Conservation (phyloP, 345 rosid species). For the Acer campestre region DNA sequence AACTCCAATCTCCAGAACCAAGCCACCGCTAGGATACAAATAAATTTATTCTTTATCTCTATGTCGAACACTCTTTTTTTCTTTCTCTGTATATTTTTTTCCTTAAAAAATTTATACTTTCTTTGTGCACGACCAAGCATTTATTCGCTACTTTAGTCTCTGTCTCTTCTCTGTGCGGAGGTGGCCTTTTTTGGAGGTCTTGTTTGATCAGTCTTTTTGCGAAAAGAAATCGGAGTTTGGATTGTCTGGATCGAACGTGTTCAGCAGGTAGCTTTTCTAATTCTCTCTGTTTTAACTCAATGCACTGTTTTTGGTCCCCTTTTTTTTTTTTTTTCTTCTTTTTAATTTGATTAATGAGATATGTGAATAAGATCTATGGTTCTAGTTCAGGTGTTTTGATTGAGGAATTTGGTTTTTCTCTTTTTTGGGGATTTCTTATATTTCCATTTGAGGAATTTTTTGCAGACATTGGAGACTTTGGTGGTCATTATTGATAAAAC, state of each 20-base stretch:
- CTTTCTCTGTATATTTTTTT: background rate
- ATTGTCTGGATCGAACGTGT: slow-evolving; percentile 4
- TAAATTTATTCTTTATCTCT: slow-evolving; percentile 30
- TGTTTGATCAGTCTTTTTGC: slow-evolving; percentile 6
- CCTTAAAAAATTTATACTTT: background rate
- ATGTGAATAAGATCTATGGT: slow-evolving; percentile 16
- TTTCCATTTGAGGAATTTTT: background rate
- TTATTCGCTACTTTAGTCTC: background rate
- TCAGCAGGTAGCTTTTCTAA: slow-evolving; percentile 11
- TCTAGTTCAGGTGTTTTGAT: background rate
- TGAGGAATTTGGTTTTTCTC: background rate
- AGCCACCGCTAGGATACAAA: slow-evolving; percentile 22
- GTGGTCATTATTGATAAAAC: background rate
- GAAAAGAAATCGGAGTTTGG: background rate
- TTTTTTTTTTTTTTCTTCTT: background rate
- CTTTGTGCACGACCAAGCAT: background rate
- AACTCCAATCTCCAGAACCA: slow-evolving; percentile 1
- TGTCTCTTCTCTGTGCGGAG: background rate
- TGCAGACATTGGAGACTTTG: background rate
- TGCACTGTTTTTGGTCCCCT: background rate
- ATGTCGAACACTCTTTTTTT: slow-evolving; percentile 11
- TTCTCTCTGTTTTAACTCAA: background rate
- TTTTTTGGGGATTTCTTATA: background rate
- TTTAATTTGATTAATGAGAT: background rate
- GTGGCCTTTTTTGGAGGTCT: background rate